Percentiles rank a stretch among this genome's conserved stretches.
Evolutionary conservation across 805 yeast species (phyloP).

Genomic region (Saitoella complicata): DNA sequence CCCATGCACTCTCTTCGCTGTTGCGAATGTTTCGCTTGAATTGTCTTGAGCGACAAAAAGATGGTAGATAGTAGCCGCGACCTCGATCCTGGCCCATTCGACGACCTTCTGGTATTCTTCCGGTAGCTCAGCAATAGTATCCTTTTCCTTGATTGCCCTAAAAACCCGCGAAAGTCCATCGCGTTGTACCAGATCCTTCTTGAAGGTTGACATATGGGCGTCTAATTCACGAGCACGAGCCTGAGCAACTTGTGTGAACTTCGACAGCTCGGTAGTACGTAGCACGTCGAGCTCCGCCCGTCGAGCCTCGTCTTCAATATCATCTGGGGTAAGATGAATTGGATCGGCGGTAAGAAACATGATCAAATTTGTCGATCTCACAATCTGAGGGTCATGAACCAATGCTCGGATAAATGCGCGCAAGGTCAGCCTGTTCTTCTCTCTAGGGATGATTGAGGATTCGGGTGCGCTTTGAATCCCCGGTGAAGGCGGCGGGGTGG

Average conservation of each 20-base stretch:
- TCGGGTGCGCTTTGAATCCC: neutral
- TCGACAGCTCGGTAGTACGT: slow-evolving; percentile 43
- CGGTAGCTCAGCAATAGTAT: slow-evolving; percentile 40
- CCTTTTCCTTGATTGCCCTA: slow-evolving; percentile 43
- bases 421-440: slow-evolving; percentile 58
- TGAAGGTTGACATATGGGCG: slow-evolving; percentile 42
- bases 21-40: slow-evolving; percentile 58
- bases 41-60: slow-evolving; percentile 66
- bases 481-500: neutral
- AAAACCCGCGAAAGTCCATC: slow-evolving; percentile 48
- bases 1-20: slow-evolving; percentile 53
- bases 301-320: slow-evolving; percentile 37
- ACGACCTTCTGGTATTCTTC: slow-evolving; percentile 53
- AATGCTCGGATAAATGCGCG: slow-evolving; percentile 53
- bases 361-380: slow-evolving; percentile 34
- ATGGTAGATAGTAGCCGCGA: slow-evolving; percentile 73
- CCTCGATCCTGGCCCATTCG: slow-evolving; percentile 68
- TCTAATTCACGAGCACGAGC: slow-evolving; percentile 39
- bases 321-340: slow-evolving; percentile 24
- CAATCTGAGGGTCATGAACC: slow-evolving; percentile 36
- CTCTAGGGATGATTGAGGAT: slow-evolving; percentile 37
- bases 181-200: slow-evolving; percentile 34
- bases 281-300: slow-evolving; percentile 49
- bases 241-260: slow-evolving; percentile 56
- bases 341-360: slow-evolving; percentile 33